Evolutionary conservation across 2,329 filamentous ascomycete species (phyloP).

Genomic region (Anthostomella pinea): DNA sequence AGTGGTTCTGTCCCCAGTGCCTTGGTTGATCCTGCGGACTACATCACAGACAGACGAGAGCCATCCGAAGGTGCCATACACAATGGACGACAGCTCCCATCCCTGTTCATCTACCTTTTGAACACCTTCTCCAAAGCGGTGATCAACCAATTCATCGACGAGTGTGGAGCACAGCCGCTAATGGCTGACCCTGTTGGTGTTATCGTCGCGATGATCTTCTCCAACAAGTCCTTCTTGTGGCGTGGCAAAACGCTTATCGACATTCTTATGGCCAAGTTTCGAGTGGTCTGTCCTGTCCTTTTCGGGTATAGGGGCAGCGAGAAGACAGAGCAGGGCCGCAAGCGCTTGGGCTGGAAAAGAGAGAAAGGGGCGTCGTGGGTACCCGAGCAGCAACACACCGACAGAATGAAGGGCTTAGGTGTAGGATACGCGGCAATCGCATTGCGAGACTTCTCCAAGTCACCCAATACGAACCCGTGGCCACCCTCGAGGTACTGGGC

Average conservation of each 20-base stretch:
- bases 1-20: constrained; percentile 50
- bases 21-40: constrained; percentile 52
- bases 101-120: constrained; percentile 70
- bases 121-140: constrained; percentile 74
- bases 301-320: constrained; percentile 81
- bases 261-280: constrained; percentile 83
- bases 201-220: constrained; percentile 71
- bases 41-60: constrained; percentile 45
- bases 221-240: constrained; percentile 63
- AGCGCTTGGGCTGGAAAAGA: constrained; percentile 71
- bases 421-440: constrained; percentile 82
- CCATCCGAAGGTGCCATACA: constrained; percentile 48
- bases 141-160: constrained; percentile 66
- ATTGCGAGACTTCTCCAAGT: constrained; percentile 75
- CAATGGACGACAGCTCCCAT: constrained; percentile 56
- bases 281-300: constrained; percentile 75
- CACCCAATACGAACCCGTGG: constrained; percentile 67
- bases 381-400: constrained; percentile 69
- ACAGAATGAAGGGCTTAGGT: constrained; percentile 79
- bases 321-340: constrained; percentile 64
- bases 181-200: constrained; percentile 79
- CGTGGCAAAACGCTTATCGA: constrained; percentile 69
- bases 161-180: constrained; percentile 61
- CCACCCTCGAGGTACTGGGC: constrained; percentile 82
- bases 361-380: constrained; percentile 60